A percentile compares a stretch with the other conserved stretches of the same genome.
Evolutionary conservation across 2,329 filamentous ascomycete genomes (phyloP).

Genomic region (Fusarium cyanostomum): DNA sequence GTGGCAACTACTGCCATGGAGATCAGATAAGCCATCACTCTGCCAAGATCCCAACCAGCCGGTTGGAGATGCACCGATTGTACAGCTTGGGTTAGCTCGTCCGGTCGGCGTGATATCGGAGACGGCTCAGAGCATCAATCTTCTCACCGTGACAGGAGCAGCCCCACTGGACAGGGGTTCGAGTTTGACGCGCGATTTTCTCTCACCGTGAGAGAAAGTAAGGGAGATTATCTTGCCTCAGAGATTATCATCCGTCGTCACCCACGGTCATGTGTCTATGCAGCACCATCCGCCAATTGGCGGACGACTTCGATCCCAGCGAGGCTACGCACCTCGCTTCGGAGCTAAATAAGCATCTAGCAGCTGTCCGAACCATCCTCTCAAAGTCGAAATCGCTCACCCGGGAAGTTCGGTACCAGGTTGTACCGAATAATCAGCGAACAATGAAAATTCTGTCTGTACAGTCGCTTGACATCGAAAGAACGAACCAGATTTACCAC

Average conservation of each 20-base stretch:
- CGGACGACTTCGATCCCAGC: conserved; percentile 34
- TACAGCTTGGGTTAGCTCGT: background rate
- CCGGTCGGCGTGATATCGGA: conserved; percentile 13
- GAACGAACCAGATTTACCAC: conserved; percentile 22
- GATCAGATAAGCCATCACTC: background rate
- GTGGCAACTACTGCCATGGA: background rate
- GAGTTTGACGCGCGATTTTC: background rate
- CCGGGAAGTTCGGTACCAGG: conserved; percentile 45
- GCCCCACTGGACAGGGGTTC: conserved; percentile 11
- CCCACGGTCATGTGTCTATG: conserved; percentile 37
- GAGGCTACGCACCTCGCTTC: conserved; percentile 35
- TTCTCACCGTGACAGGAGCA: conserved; percentile 34
- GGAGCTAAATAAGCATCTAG: conserved; percentile 43
- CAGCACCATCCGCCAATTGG: conserved; percentile 35
- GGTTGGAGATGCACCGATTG: background rate
- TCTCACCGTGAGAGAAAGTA: conserved; percentile 26
- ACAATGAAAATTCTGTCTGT: conserved; percentile 45
- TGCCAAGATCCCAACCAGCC: background rate
- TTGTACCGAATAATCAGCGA: conserved; percentile 45
- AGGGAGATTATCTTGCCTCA: background rate
- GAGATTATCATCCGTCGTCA: background rate
- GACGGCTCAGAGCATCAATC: background rate
- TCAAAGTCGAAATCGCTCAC: conserved; percentile 42
- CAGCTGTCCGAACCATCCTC: conserved; percentile 39
- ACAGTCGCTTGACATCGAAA: conserved; percentile 21